A percentile compares a stretch with the other conserved stretches of the same genome.
Conservation (phyloP, 179 eudicot species). For the Silene coronaria region DNA sequence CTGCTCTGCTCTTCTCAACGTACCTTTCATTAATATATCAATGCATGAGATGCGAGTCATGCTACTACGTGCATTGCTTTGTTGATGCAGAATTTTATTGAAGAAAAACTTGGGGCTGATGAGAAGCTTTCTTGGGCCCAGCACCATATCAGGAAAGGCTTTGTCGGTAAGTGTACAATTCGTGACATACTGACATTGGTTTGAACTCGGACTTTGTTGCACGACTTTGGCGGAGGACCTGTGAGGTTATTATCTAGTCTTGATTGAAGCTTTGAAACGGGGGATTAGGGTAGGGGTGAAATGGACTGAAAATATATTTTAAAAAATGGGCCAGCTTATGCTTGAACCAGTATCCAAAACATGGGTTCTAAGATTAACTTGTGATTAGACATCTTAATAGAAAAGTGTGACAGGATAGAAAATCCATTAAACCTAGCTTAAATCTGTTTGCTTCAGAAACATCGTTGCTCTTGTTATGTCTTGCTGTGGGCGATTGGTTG, state of each 20-base stretch:
- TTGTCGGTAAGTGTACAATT: background rate
- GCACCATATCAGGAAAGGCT: background rate
- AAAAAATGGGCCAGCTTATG: background rate
- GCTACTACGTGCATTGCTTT: background rate
- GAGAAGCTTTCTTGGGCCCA: constrained; percentile 61
- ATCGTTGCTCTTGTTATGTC: too few relatives aligned
- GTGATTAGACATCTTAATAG: background rate
- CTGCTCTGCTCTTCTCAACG: background rate
- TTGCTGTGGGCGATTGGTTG: too few relatives aligned
- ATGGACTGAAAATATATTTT: too few relatives aligned
- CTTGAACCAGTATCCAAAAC: background rate
- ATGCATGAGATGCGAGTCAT: constrained; percentile 11
- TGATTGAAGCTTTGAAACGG: background rate
- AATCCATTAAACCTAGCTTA: background rate
- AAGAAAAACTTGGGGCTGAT: constrained; percentile 64
- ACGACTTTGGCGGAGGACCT: too few relatives aligned
- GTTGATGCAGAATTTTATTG: constrained; percentile 50
- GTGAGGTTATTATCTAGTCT: background rate
- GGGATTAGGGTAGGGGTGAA: too few relatives aligned
- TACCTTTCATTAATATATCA: constrained; percentile 4
- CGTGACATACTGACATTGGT: background rate
- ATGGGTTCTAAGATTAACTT: background rate
- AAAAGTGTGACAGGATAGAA: background rate
- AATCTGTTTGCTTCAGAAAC: background rate
- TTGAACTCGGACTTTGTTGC: background rate